A percentile compares a stretch with the other conserved stretches of the same genome.
Conservation (phyloP, 2,329 filamentous ascomycete species). For the Didymella segeticola region DNA sequence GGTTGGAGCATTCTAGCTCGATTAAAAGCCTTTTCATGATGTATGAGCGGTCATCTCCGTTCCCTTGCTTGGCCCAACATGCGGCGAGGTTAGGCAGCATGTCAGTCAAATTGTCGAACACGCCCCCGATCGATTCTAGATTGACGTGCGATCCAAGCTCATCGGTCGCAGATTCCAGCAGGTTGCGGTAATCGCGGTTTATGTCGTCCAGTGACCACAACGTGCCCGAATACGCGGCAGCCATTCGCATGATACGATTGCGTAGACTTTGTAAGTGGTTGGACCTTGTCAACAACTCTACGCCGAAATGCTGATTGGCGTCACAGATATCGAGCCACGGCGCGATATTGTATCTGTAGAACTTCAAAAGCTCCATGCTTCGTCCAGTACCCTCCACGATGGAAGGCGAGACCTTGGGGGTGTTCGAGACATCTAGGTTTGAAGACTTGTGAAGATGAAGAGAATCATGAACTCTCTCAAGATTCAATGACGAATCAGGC, state of each 20-base stretch:
- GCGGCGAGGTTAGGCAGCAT: neutral
- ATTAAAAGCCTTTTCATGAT: neutral
- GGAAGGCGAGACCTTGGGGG: neutral
- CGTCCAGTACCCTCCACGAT: constrained; percentile 3
- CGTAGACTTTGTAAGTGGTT: constrained; percentile 52
- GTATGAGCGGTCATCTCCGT: neutral
- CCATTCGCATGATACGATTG: neutral
- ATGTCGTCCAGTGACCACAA: neutral
- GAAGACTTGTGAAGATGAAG: neutral
- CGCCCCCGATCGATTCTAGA: neutral
- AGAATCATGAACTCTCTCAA: neutral
- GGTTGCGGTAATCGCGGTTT: neutral
- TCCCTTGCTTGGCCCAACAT: neutral
- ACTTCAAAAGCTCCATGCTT: constrained; percentile 46
- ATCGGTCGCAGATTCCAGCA: too few relatives aligned
- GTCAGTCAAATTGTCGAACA: neutral
- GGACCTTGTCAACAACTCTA: constrained; percentile 59
- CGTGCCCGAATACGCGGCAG: neutral
- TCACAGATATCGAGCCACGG: constrained; percentile 67
- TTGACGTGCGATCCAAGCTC: neutral
- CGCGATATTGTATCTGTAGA: constrained; percentile 62
- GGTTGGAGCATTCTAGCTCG: neutral
- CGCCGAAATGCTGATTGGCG: constrained; percentile 59
- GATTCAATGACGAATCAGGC: neutral
- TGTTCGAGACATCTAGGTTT: neutral